Base-by-base conservation (phyloP, 345 rosid genomes). In the Corymbia maculata region DNA sequence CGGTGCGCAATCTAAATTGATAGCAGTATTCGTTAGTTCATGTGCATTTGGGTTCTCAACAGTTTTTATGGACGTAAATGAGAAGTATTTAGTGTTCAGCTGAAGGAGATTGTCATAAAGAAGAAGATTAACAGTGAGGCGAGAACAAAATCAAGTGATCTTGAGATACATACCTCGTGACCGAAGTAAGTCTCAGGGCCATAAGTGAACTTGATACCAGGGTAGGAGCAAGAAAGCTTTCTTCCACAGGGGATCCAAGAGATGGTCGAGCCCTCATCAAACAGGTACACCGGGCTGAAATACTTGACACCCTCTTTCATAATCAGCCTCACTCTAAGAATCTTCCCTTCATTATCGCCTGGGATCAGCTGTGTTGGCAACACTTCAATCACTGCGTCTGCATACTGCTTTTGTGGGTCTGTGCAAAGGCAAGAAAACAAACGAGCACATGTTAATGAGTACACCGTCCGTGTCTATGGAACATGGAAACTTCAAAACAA, bases 241-340 rank as follows among this genome's bases (percentile, higher is more conserved):
- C 99, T 95, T 47, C 99, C 99, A 19, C 99, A 98, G 3, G 99
- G 99, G 15, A 98, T 96, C 99, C 99, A 98, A 10, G 95, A 93
- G 53, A 98, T 89, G 75, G 99, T 89, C 49, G 99, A 98, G 64
- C 99, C 99, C 93, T 98, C 99, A 86, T 98, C 99, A 42, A 98
- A 98, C 75, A 98, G 93, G 91, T 98, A 97, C 57, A 98, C 98
- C 0, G 99, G 99, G 90, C 91, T 98, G 92, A 98, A 98, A 91
- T 92, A 89, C 64, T 96, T 90, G 32, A 97, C 98, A 28, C 97
- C 99, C 94, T 98, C 99, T 90, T 95, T 98, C 99, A 96, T 96
- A 86, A 98, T 98, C 94, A 98, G 21, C 92, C 87, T 93, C n/a
- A 97, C 99, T 93, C 98, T 95, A 91, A 98, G 90, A 79, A 98